These are phyloP conservation scores for Angophora floribunda DNA, from an alignment of 345 rosid species.

Conservation along the genomic window DNA sequence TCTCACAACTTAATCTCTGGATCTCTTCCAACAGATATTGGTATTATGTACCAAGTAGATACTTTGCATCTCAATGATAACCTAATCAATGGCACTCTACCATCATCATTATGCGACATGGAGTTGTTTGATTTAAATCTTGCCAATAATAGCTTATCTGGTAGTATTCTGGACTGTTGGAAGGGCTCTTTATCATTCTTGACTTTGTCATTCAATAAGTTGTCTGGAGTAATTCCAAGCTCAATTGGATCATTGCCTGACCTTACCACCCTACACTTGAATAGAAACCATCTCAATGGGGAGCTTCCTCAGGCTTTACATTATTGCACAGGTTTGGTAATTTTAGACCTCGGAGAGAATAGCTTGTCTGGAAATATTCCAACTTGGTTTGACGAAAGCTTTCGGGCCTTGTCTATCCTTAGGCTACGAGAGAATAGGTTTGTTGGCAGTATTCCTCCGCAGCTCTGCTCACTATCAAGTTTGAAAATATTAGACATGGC, in stretches of 20 bases:
- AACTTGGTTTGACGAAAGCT: not conserved
- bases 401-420: not conserved
- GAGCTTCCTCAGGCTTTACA: not conserved
- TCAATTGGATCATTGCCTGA: not conserved
- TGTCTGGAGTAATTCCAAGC: not conserved
- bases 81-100: not conserved
- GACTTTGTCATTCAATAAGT: not conserved
- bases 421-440: not conserved
- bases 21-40: not conserved
- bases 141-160: not conserved
- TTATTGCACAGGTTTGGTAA: fast-evolving
- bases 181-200: not conserved
- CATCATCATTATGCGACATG: not conserved
- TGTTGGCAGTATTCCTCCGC: not conserved
- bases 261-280: not conserved
- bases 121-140: not conserved
- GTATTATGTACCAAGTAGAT: fast-evolving
- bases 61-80: not conserved
- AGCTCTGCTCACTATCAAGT: not conserved
- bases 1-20: not conserved
- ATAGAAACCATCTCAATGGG: not conserved
- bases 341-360: not conserved
- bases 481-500: not conserved
- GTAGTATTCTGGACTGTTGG: not conserved
- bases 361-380: not conserved